phyloP scores from a whole-genome alignment of 1,284 basidiomycete genomes.

The Cystobasidium slooffiae region DNA sequence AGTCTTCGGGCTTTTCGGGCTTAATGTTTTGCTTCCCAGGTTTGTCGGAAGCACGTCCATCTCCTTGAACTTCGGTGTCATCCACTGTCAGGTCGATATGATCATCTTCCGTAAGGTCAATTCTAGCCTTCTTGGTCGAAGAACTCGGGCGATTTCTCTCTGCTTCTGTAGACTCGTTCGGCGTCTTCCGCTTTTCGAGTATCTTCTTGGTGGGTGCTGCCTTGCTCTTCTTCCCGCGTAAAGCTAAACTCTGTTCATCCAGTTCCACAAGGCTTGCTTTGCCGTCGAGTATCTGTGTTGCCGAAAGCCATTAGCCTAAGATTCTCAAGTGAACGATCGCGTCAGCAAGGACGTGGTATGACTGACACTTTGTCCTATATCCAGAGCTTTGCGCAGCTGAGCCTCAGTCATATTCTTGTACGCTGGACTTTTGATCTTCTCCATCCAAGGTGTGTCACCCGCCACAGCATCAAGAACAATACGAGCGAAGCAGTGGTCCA shows the following conservation, averaged over 20 bases:
- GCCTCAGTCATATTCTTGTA: constrained; percentile 31
- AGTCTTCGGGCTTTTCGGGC: not conserved
- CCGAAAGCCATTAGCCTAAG: not conserved
- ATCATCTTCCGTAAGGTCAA: constrained; percentile 14
- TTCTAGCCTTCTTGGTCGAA: constrained; percentile 8
- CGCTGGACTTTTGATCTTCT: constrained; percentile 39
- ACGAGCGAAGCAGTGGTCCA: constrained; percentile 42
- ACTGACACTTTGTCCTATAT: constrained; percentile 27
- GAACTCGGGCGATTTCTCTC: not conserved
- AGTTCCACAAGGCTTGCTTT: constrained; percentile 23
- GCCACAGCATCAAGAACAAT: constrained; percentile 41
- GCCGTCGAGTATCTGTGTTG: constrained; percentile 25
- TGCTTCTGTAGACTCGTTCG: not conserved
- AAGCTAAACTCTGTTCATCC: constrained; percentile 33
- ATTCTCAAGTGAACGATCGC: not conserved
- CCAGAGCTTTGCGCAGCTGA: constrained; percentile 17
- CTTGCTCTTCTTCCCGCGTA: constrained; percentile 39
- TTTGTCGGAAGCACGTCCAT: too few relatives aligned
- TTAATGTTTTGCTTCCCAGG: not conserved
- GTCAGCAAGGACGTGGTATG: not conserved
- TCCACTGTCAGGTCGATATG: constrained; percentile 26
- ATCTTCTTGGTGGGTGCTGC: too few relatives aligned
- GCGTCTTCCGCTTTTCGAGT: constrained; percentile 2
- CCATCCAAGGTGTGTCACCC: constrained; percentile 36
- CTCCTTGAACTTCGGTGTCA: not conserved